phyloP scores from a whole-genome alignment of 164 flowering plant genomes.

The Aristolochia contorta region DNA sequence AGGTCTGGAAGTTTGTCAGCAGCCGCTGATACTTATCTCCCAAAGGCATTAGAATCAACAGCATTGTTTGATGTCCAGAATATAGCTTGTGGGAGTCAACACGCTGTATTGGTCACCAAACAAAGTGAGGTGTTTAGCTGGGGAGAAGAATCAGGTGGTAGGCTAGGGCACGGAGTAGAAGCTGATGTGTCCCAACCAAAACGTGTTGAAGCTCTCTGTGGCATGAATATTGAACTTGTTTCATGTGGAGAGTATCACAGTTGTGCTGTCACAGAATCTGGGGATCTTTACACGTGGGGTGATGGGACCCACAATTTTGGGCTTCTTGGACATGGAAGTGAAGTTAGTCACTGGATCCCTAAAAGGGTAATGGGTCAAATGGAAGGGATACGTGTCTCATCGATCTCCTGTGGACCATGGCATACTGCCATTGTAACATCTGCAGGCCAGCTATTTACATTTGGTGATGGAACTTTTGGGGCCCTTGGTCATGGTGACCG shows the following conservation, averaged over 20 bases:
- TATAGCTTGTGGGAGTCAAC: conserved; percentile 75
- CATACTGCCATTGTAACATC: conserved; percentile 82
- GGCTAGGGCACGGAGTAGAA: conserved; percentile 90
- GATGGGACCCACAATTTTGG: conserved; percentile 58
- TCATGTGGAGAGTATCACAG: conserved; percentile 94
- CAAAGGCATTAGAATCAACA: conserved; percentile 71
- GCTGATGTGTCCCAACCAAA: conserved; percentile 63
- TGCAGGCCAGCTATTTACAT: conserved; percentile 76
- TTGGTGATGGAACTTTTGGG: conserved; percentile 98
- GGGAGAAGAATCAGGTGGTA: conserved; percentile 91
- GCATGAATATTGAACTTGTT: conserved; percentile 55
- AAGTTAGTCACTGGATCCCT: conserved; percentile 79
- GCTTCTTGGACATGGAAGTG: conserved; percentile 79
- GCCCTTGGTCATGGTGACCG: conserved; percentile 88
- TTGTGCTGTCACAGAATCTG: conserved; percentile 73
- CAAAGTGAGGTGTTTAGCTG: conserved; percentile 88
- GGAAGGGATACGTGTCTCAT: conserved; percentile 60
- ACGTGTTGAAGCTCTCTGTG: conserved; percentile 55
- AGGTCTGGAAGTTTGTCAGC: conserved; percentile 28
- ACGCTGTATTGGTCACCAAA: conserved; percentile 72
- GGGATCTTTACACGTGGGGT: conserved; percentile 95
- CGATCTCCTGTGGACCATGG: conserved; percentile 90
- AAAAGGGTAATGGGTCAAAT: conserved; percentile 54
- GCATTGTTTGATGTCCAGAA: conserved; percentile 65
- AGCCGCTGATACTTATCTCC: conserved; percentile 51